These are phyloP conservation scores for Aspergillus bombycis DNA, from an alignment of 2,329 filamentous ascomycete species.

Conservation along the genomic window DNA sequence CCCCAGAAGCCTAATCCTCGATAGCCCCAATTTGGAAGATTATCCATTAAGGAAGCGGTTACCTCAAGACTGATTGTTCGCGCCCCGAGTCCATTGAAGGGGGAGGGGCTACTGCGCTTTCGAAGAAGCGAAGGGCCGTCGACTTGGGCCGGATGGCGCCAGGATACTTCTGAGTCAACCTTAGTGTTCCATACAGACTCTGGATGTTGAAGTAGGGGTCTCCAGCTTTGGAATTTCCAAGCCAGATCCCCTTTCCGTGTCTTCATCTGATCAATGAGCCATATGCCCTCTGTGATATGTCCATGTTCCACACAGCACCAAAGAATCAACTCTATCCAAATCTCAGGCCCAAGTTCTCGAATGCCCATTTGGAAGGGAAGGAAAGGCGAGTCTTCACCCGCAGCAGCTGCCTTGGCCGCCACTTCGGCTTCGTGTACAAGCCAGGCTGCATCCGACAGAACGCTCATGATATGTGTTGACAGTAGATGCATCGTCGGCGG, in stretches of 20 bases:
- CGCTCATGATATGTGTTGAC: constrained; percentile 49
- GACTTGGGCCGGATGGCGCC: constrained; percentile 35
- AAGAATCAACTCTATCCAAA: constrained; percentile 55
- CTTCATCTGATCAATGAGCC: constrained; percentile 42
- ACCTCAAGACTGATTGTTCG: constrained; percentile 62
- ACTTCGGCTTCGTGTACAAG: constrained; percentile 43
- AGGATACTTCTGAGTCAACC: constrained; percentile 39
- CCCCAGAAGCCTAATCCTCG: constrained; percentile 42
- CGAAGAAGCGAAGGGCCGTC: constrained; percentile 13
- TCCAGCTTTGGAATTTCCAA: constrained; percentile 50
- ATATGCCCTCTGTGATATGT: constrained; percentile 44
- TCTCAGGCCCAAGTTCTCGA: constrained; percentile 49
- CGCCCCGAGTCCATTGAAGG: constrained; percentile 45
- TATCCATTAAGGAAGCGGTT: constrained; percentile 58
- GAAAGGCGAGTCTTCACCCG: constrained; percentile 43
- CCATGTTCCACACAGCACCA: constrained; percentile 56
- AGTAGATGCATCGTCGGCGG: constrained; percentile 50
- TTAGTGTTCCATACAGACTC: constrained; percentile 37
- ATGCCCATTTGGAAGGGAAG: constrained; percentile 45
- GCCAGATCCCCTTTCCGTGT: constrained; percentile 26
- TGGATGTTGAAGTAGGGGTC: constrained; percentile 30
- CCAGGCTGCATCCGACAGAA: constrained; percentile 52
- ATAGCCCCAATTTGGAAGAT: constrained; percentile 50
- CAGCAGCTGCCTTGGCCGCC: constrained; percentile 38
- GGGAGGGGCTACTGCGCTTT: constrained; percentile 21